Evolutionary conservation across 1,139 yeast species (phyloP).

Genomic region (Scheffersomyces lignicola): DNA sequence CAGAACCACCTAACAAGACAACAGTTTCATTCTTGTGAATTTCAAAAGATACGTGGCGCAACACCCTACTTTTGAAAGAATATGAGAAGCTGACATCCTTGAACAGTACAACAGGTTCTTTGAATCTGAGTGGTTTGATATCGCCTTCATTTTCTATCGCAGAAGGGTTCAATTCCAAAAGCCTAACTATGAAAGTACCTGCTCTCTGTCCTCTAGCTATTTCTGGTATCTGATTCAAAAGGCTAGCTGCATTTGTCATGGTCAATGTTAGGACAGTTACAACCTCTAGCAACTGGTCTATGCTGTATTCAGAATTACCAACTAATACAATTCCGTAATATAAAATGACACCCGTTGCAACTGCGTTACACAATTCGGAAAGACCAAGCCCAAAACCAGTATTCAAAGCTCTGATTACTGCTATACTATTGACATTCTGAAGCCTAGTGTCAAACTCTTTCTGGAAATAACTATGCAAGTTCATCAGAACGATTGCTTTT

Average conservation of each 20-base stretch:
- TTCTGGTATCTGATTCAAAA: constrained; percentile 70
- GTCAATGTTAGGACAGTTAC: constrained; percentile 75
- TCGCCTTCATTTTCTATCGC: constrained; percentile 31
- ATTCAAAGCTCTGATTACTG: constrained; percentile 48
- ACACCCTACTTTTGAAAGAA: constrained; percentile 29
- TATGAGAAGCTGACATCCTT: constrained; percentile 51
- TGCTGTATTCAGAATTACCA: constrained; percentile 52
- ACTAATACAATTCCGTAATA: constrained; percentile 78
- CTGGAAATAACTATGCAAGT: constrained; percentile 50
- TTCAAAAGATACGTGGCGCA: constrained; percentile 39
- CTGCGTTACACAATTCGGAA: constrained; percentile 51
- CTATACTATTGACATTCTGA: constrained; percentile 27
- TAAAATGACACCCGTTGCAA: constrained; percentile 68
- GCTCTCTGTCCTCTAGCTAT: constrained; percentile 76
- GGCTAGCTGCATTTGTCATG: constrained; percentile 57
- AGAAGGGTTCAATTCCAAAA: constrained; percentile 38
- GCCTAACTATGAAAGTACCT: constrained; percentile 52
- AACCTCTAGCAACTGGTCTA: constrained; percentile 63
- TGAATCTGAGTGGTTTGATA: constrained; percentile 14
- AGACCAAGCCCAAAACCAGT: constrained; percentile 67
- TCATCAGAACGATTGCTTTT: constrained; percentile 60
- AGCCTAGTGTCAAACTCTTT: constrained; percentile 33
- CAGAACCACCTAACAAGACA: constrained; percentile 75
- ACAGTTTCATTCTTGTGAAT: constrained; percentile 50
- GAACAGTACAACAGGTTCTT: constrained; percentile 34